These are phyloP conservation scores for Avena sativa DNA, from an alignment of 176 grass and related monocot genomes.

Conservation along the genomic window DNA sequence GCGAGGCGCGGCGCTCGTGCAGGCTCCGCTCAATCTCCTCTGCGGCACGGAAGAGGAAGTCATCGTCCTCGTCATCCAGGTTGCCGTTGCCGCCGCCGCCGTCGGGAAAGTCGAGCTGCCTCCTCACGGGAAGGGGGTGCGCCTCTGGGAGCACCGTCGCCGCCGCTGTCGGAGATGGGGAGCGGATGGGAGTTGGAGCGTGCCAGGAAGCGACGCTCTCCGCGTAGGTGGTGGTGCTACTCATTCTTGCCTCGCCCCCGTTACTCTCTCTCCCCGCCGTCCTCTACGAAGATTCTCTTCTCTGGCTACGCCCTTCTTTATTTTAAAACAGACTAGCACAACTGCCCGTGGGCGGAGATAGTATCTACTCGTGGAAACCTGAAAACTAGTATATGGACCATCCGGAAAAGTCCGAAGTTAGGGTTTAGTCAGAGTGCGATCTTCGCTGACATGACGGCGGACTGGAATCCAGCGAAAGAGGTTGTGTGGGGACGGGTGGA, in stretches of 20 bases:
- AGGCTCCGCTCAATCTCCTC: slow-evolving; percentile 43
- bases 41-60: background rate
- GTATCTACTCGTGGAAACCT: no score
- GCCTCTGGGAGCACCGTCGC: background rate
- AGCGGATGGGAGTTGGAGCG: background rate
- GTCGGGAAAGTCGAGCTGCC: slow-evolving; percentile 40
- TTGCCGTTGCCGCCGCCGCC: background rate
- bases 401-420: no score
- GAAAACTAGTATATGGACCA: no score
- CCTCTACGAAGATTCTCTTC: no score
- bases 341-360: no score
- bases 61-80: slow-evolving; percentile 8
- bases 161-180: background rate
- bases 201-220: slow-evolving; percentile 49
- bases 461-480: no score
- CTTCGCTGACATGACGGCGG: no score
- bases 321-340: no score
- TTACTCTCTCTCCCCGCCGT: no score
- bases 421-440: no score
- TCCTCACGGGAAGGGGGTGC: slow-evolving; percentile 27
- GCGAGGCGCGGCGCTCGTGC: background rate
- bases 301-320: no score
- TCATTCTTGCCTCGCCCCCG: slow-evolving; percentile 26
- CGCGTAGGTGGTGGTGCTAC: slow-evolving; percentile 31
- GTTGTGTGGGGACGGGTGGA: no score